Conservation (phyloP, 2,329 filamentous ascomycete species). For the Teratosphaeria viscida region DNA sequence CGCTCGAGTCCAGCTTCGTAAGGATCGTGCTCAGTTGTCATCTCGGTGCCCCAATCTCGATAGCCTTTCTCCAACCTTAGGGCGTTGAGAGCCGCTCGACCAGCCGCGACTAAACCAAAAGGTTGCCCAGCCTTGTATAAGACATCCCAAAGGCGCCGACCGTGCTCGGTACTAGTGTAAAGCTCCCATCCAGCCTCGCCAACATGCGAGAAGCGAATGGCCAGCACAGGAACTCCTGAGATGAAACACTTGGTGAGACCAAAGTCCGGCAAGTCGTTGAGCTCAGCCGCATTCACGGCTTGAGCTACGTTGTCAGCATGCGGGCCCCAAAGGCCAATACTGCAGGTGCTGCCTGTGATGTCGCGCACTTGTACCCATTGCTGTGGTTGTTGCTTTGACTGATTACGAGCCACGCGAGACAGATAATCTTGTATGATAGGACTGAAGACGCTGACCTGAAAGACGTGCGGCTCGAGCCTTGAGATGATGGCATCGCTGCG, state of each 20-base stretch:
- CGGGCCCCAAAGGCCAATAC: slow-evolving; percentile 54
- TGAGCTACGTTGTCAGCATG: slow-evolving; percentile 42
- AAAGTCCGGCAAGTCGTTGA: slow-evolving; percentile 41
- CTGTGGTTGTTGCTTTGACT: slow-evolving; percentile 31
- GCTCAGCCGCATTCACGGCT: slow-evolving; percentile 36
- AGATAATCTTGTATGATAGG: slow-evolving; percentile 47
- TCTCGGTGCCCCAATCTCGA: slow-evolving; percentile 46
- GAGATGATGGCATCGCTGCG: slow-evolving; percentile 49
- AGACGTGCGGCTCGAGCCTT: slow-evolving; percentile 38
- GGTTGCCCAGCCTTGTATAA: slow-evolving; percentile 45
- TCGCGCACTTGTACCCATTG: slow-evolving; percentile 45
- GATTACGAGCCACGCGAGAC: slow-evolving; percentile 40
- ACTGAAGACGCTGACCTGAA: slow-evolving; percentile 49
- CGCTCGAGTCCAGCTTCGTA: slow-evolving; percentile 47
- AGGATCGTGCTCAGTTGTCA: slow-evolving; percentile 52
- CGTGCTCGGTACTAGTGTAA: slow-evolving; percentile 49
- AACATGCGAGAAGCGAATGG: slow-evolving; percentile 48
- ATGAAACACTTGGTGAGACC: slow-evolving; percentile 40
- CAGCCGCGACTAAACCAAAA: slow-evolving; percentile 48
- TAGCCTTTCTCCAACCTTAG: slow-evolving; percentile 51
- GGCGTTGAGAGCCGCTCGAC: slow-evolving; percentile 48
- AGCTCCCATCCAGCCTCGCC: slow-evolving; percentile 55
- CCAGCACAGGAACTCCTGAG: slow-evolving; percentile 46
- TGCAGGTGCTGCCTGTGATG: slow-evolving; percentile 50
- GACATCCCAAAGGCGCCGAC: slow-evolving; percentile 48